Evolutionary conservation across 805 yeast genomes (phyloP), one percentile per base, ranked within the genome.

Genomic region (Kodamaea sagamina): DNA sequence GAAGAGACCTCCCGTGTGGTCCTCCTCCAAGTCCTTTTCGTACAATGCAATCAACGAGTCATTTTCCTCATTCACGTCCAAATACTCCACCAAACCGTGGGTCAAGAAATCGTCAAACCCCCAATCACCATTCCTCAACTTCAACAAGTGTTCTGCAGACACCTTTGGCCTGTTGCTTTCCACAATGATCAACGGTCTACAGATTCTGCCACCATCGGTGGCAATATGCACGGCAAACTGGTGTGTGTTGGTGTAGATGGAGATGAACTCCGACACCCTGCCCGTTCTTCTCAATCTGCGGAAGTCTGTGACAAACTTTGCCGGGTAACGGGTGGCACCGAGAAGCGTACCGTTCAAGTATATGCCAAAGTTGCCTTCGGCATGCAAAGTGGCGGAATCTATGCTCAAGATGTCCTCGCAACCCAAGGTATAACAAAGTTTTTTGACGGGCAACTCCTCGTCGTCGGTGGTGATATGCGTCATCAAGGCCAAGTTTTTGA

Each of bases 401-500:
- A 89, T 76, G 32, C 82, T 74, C 36, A 82, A 72, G 28, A 92
- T 84, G 55, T 87, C 86, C 65, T 93, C 99, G 49, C 90, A 93
- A 49, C 99, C 99, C 42, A 93, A 72, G 19, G 84, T 69, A 53
- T 72, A 86, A 57, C 97, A 89, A 25, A 90, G 70, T 43, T 78
- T 78, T 49, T 75, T 78, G 29, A 93, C 81, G 12, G 99, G 98
- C 7, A 75, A 86, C 57, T 92, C 97, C 63, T 93, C 99, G 55
- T 89, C 97, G 66, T 93, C 99, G 1, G 99, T 92, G 4, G 99
- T 93, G 58, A 93, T 93, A 66, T 93, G 99, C 8, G 99, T 93
- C 99, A 93, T 93, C 36, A 93, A 75, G 1, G 99, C 99, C 63
- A 93, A 73, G 61, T 93, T 93, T 68, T 93, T 93, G 27, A 93